Percentiles rank a stretch among this genome's conserved stretches.
Evolutionary conservation across 768 basidiomycete genomes (phyloP).

Genomic region (Termitomyces sp.): DNA sequence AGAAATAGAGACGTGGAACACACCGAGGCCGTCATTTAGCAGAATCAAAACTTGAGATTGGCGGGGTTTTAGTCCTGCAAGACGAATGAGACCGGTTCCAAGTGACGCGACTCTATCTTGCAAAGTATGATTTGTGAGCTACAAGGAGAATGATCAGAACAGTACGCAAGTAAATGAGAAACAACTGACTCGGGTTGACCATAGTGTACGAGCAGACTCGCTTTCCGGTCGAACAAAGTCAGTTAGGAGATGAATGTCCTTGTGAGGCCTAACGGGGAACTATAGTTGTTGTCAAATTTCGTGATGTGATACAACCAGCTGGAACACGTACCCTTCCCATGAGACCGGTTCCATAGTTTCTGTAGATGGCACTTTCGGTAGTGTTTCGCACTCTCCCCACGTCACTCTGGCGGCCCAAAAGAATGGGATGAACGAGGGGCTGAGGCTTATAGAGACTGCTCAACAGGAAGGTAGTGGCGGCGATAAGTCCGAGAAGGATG

Average conservation of each 20-base stretch:
- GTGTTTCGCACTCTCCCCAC: conserved; percentile 76
- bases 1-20: conserved; percentile 10
- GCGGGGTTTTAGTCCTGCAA: conserved; percentile 47
- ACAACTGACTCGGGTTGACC: conserved; percentile 63
- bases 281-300: conserved; percentile 20
- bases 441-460: conserved; percentile 78
- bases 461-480: conserved; percentile 70
- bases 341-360: conserved; percentile 84
- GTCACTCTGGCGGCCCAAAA: conserved; percentile 90
- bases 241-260: conserved; percentile 60
- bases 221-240: conserved; percentile 65
- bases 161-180: not conserved
- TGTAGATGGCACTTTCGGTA: conserved; percentile 81
- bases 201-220: conserved; percentile 66
- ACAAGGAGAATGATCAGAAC: conserved; percentile 1
- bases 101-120: conserved; percentile 67
- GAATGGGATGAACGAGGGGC: conserved; percentile 88
- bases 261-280: conserved; percentile 70
- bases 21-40: conserved; percentile 76
- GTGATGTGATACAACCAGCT: conserved; percentile 4
- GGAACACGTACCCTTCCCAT: conserved; percentile 63
- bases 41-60: conserved; percentile 70
- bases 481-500: conserved; percentile 68
- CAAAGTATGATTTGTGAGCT: conserved; percentile 74
- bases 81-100: conserved; percentile 63